These are phyloP conservation scores for Marasmius sp. DNA, from an alignment of 1,284 basidiomycete species.

Conservation along the genomic window DNA sequence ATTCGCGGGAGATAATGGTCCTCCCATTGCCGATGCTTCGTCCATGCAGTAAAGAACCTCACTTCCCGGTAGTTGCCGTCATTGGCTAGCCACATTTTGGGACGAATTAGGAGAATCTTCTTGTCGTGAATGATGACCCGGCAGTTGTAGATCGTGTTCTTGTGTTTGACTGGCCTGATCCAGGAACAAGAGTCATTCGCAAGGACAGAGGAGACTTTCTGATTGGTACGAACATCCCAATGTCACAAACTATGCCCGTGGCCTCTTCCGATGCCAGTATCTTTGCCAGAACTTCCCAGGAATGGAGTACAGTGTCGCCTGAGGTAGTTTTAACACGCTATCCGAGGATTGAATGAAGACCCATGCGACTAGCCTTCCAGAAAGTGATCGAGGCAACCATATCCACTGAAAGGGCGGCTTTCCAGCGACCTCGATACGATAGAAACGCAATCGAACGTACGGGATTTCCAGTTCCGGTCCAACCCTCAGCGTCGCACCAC, in stretches of 20 bases:
- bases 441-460: conserved; percentile 42
- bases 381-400: conserved; percentile 94
- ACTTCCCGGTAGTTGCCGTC: conserved; percentile 98
- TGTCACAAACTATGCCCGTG: conserved; percentile 84
- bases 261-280: conserved; percentile 80
- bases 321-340: conserved; percentile 9
- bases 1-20: conserved; percentile 88
- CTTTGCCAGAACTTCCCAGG: conserved; percentile 92
- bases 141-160: conserved; percentile 98
- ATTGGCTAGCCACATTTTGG: conserved; percentile 99
- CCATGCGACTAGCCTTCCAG: conserved; percentile 62
- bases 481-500: conserved; percentile 92
- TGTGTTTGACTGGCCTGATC: conserved; percentile 89
- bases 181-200: background rate
- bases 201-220: too few relatives aligned
- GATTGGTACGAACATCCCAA: conserved; percentile 77
- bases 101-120: conserved; percentile 90
- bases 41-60: conserved; percentile 96
- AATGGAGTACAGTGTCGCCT: conserved; percentile 95
- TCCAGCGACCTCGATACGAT: background rate
- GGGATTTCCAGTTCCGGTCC: conserved; percentile 99
- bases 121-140: conserved; percentile 86
- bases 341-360: background rate
- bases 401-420: conserved; percentile 62
- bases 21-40: conserved; percentile 84